Evolutionary conservation across 192 early-diverging fungal species (phyloP).

Genomic region (Backusella morwellensis): DNA sequence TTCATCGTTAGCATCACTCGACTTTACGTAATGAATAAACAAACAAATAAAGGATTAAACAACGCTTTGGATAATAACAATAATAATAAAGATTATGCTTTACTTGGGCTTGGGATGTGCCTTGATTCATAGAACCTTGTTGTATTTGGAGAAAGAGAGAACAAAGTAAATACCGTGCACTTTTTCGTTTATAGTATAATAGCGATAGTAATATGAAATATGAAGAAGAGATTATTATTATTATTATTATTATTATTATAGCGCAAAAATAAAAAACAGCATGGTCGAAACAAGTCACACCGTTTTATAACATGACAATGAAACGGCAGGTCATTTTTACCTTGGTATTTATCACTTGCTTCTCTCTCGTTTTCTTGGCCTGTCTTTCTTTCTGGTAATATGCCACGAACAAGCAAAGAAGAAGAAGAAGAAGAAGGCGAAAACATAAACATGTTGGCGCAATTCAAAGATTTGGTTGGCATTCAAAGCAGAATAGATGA

Average conservation of each 20-base stretch:
- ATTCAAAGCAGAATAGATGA: neutral
- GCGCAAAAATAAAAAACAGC: neutral
- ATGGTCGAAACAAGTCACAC: neutral
- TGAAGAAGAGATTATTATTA: neutral
- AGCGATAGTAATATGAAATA: too few relatives aligned
- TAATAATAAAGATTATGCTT: neutral
- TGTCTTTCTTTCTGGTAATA: neutral
- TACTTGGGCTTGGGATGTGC: neutral
- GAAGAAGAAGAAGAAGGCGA: neutral
- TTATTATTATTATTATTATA: neutral
- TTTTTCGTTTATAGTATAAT: too few relatives aligned
- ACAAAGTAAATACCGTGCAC: neutral
- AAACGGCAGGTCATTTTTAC: neutral
- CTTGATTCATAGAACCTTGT: neutral
- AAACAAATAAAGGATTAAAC: neutral
- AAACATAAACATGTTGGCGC: neutral
- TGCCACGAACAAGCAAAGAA: neutral
- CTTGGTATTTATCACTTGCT: neutral
- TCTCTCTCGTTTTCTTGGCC: neutral
- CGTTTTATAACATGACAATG: neutral
- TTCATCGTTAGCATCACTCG: neutral
- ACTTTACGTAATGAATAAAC: neutral
- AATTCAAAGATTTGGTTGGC: neutral
- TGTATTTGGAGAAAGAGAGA: neutral
- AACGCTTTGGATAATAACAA: neutral